Evolutionary conservation across 805 yeast genomes (phyloP).

Genomic region (Ogataea parapolymorpha): DNA sequence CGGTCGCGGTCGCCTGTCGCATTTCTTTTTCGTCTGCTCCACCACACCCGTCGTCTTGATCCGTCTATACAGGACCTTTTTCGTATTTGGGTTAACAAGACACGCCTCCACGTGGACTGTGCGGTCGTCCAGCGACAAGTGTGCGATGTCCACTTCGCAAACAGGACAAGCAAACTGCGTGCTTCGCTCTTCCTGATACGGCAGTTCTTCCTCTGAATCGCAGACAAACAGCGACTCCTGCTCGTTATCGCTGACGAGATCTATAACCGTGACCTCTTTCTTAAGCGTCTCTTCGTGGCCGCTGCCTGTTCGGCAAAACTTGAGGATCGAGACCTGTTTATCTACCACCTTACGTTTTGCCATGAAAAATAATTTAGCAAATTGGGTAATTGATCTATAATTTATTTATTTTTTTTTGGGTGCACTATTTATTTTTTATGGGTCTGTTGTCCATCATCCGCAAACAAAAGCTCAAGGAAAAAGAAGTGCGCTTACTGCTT

Average conservation of each 20-base stretch:
- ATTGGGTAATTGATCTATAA: not conserved
- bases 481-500: slow-evolving; percentile 68
- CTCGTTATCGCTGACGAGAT: slow-evolving; percentile 8
- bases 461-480: slow-evolving; percentile 79
- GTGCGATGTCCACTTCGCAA: slow-evolving; percentile 41
- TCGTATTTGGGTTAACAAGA: slow-evolving; percentile 28
- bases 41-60: slow-evolving; percentile 16
- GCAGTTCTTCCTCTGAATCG: slow-evolving; percentile 9
- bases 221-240: slow-evolving; percentile 4
- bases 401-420: slow-evolving; percentile 54
- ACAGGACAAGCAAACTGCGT: slow-evolving; percentile 46
- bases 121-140: slow-evolving; percentile 40
- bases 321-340: slow-evolving; percentile 20
- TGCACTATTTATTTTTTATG: slow-evolving; percentile 40
- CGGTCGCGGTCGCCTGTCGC: slow-evolving; percentile 24
- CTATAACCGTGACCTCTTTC: slow-evolving; percentile 14
- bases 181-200: not conserved
- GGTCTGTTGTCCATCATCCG: slow-evolving; percentile 76
- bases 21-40: not conserved
- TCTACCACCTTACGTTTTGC: slow-evolving; percentile 8
- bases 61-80: slow-evolving; percentile 20
- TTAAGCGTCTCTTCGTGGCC: slow-evolving; percentile 1
- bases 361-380: slow-evolving; percentile 2
- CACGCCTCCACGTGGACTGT: slow-evolving; percentile 57
- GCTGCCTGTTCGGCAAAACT: slow-evolving; percentile 13